Conservation (phyloP, 2,329 filamentous ascomycete genomes). For the Phoma sp. region DNA sequence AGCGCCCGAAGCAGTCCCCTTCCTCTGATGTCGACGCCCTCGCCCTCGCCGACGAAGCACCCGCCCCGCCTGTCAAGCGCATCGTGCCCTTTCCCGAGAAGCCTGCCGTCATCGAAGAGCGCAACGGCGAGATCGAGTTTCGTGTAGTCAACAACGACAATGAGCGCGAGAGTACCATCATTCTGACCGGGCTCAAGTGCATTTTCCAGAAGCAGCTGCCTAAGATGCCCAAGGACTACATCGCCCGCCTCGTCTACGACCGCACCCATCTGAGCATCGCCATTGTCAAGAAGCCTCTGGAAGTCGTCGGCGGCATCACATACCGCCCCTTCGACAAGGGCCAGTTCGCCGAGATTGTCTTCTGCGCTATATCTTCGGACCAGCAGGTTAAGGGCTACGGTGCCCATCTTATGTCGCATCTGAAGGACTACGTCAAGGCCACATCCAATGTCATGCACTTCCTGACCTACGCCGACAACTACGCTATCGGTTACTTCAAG, state of each 20-base stretch:
- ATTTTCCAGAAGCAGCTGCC: constrained; percentile 98
- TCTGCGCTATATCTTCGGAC: constrained; percentile 95
- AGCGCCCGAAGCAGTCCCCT: constrained; percentile 57
- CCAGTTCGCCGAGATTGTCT: constrained; percentile 96
- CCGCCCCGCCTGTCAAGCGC: constrained; percentile 57
- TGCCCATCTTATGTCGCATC: constrained; percentile 94
- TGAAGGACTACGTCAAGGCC: constrained; percentile 98
- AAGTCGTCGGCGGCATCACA: constrained; percentile 94
- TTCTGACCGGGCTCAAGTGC: constrained; percentile 93
- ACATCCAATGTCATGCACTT: constrained; percentile 98
- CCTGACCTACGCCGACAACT: constrained; percentile 97
- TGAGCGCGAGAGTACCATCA: constrained; percentile 84
- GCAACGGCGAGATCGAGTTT: constrained; percentile 93
- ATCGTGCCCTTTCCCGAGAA: constrained; percentile 90
- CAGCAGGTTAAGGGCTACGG: constrained; percentile 99
- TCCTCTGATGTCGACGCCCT: constrained; percentile 39
- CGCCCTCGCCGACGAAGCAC: constrained; percentile 46
- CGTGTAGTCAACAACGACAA: constrained; percentile 98
- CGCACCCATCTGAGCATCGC: constrained; percentile 95
- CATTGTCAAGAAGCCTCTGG: constrained; percentile 94
- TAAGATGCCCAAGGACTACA: constrained; percentile 99
- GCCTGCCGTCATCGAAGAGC: constrained; percentile 92
- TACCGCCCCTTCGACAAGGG: constrained; percentile 93
- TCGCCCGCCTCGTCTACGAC: constrained; percentile 95
- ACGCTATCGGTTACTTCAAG: constrained; percentile 98